phyloP scores from a whole-genome alignment of 1,284 basidiomycete genomes.

The Bjerkandera adusta region DNA sequence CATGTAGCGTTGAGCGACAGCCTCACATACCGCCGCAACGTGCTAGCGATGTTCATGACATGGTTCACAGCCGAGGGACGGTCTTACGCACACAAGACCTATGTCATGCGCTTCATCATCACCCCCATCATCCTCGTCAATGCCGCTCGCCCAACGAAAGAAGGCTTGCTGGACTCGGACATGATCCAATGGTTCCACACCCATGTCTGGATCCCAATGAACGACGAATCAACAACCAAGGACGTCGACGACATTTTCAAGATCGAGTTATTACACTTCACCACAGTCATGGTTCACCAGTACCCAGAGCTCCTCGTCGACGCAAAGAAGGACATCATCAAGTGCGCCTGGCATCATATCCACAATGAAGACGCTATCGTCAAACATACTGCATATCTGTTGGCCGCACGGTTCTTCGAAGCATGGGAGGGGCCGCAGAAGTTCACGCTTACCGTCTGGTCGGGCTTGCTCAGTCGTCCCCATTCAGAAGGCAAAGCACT shows the following conservation, averaged over 20 bases:
- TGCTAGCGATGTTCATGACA: constrained; percentile 83
- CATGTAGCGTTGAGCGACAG: constrained; percentile 75
- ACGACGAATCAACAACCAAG: constrained; percentile 50
- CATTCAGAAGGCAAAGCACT: constrained; percentile 80
- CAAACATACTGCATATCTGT: constrained; percentile 91
- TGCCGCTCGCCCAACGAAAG: constrained; percentile 53
- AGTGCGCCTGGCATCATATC: constrained; percentile 92
- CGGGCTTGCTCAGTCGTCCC: constrained; percentile 84
- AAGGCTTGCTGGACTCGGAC: constrained; percentile 66
- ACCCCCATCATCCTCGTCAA: constrained; percentile 88
- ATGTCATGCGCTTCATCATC: constrained; percentile 84
- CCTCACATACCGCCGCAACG: constrained; percentile 72
- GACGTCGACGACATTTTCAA: constrained; percentile 80
- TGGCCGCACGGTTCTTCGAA: constrained; percentile 94
- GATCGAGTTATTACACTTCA: constrained; percentile 91
- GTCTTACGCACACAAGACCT: constrained; percentile 80
- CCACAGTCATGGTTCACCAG: constrained; percentile 86
- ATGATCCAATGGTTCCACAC: constrained; percentile 71
- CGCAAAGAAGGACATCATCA: constrained; percentile 92
- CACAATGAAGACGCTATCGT: constrained; percentile 87
- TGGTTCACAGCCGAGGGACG: constrained; percentile 76
- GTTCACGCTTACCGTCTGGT: constrained; percentile 94
- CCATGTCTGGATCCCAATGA: constrained; percentile 79
- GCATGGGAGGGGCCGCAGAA: constrained; percentile 91
- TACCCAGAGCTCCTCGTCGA: constrained; percentile 79